phyloP scores from a whole-genome alignment of 768 basidiomycete genomes.

The Krasilnikovozyma curviuscula region DNA sequence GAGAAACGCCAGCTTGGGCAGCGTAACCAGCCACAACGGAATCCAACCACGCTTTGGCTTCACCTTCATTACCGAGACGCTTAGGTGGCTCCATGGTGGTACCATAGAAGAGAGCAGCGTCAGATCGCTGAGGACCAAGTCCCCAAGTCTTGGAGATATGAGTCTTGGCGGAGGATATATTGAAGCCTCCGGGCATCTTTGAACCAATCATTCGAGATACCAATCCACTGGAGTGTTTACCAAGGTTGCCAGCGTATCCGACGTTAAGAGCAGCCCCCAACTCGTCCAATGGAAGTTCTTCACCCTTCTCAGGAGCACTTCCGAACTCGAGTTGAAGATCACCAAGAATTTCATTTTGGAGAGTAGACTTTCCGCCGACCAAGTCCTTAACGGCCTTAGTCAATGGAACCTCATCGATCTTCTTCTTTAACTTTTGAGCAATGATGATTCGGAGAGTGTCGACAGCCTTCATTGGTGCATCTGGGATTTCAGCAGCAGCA shows the following conservation, averaged over 20 bases:
- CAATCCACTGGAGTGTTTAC: constrained; percentile 81
- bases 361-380: constrained; percentile 91
- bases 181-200: constrained; percentile 99
- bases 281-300: constrained; percentile 90
- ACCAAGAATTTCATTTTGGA: constrained; percentile 96
- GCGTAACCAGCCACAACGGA: constrained; percentile 65
- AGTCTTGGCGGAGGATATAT: constrained; percentile 69
- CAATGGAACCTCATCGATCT: constrained; percentile 64
- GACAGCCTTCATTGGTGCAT: constrained; percentile 73
- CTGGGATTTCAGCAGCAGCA: constrained; percentile 57
- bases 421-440: constrained; percentile 97
- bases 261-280: constrained; percentile 64
- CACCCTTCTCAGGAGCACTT: constrained; percentile 92
- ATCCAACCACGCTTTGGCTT: constrained; percentile 89
- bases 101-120: constrained; percentile 72
- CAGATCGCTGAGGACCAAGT: constrained; percentile 70
- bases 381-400: constrained; percentile 95
- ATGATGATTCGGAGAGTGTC: constrained; percentile 76
- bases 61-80: constrained; percentile 70
- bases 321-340: constrained; percentile 89
- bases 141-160: constrained; percentile 89
- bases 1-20: constrained; percentile 65
- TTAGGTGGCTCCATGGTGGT: constrained; percentile 88
- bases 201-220: constrained; percentile 77
- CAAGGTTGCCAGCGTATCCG: constrained; percentile 67